Evolutionary conservation across 768 basidiomycete species (phyloP).

Genomic region (Hortiboletus campestris): DNA sequence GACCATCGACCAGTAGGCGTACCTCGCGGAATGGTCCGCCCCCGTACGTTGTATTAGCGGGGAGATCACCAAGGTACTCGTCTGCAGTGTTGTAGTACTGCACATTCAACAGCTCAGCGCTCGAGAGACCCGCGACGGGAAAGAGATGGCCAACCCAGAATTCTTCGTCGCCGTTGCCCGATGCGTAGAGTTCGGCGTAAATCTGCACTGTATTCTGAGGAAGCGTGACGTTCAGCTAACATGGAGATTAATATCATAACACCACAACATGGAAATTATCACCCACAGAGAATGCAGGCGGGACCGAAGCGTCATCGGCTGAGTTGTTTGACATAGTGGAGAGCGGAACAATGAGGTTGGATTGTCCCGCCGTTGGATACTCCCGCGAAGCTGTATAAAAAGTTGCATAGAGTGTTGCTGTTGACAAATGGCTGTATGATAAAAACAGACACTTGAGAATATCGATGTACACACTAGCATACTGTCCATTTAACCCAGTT

Average conservation of each 20-base stretch:
- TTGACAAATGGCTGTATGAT: not conserved
- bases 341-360: slow-evolving; percentile 68
- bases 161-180: slow-evolving; percentile 64
- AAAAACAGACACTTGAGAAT: not conserved
- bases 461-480: slow-evolving; percentile 51
- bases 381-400: slow-evolving; percentile 59
- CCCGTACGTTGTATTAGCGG: slow-evolving; percentile 42
- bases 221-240: slow-evolving; percentile 63
- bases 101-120: not conserved
- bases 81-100: slow-evolving; percentile 72
- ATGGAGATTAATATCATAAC: not conserved
- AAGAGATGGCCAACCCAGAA: slow-evolving; percentile 61
- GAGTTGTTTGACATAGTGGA: slow-evolving; percentile 61
- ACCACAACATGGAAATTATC: not conserved
- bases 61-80: slow-evolving; percentile 54
- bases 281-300: slow-evolving; percentile 66
- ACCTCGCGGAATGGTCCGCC: slow-evolving; percentile 63
- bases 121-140: not conserved
- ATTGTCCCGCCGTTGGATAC: slow-evolving; percentile 57
- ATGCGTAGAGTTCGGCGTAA: slow-evolving; percentile 72
- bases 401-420: slow-evolving; percentile 69
- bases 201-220: slow-evolving; percentile 67
- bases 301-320: slow-evolving; percentile 73
- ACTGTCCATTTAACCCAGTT: slow-evolving; percentile 58
- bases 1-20: slow-evolving; percentile 55